These are phyloP conservation scores for Monilinia laxa DNA, from an alignment of 2,329 filamentous ascomycete genomes.

Conservation along the genomic window DNA sequence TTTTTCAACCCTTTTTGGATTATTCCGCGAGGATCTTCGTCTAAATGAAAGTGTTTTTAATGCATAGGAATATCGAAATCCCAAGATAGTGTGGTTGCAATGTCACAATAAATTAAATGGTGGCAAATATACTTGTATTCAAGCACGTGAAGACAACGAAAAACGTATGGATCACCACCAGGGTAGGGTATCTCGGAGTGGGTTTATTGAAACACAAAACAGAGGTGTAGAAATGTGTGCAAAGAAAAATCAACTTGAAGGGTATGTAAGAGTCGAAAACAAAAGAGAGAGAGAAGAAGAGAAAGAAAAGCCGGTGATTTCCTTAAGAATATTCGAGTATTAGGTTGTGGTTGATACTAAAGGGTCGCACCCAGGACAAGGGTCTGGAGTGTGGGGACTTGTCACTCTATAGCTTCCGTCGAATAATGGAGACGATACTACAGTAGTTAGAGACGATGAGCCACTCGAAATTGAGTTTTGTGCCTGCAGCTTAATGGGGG, in stretches of 20 bases:
- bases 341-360: conserved; percentile 21
- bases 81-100: conserved; percentile 23
- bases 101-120: conserved; percentile 28
- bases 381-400: conserved; percentile 33
- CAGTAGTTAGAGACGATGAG: conserved; percentile 27
- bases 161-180: conserved; percentile 35
- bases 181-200: conserved; percentile 29
- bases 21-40: conserved; percentile 16
- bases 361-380: conserved; percentile 23
- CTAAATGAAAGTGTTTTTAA: conserved; percentile 22
- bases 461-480: conserved; percentile 29
- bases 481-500: conserved; percentile 29
- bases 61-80: conserved; percentile 20
- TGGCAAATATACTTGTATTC: conserved; percentile 31
- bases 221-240: conserved; percentile 25
- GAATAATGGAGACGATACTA: conserved; percentile 30
- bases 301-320: conserved; percentile 14
- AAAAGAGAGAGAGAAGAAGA: conserved; percentile 27
- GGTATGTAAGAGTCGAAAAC: conserved; percentile 18
- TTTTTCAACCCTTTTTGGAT: neutral
- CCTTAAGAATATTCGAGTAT: conserved; percentile 18
- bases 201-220: conserved; percentile 8
- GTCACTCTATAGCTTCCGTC: conserved; percentile 31
- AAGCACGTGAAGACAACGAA: conserved; percentile 31
- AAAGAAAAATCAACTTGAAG: conserved; percentile 4